Evolutionary conservation across 192 early-diverging fungal species (phyloP).

Genomic region (Coemansia javaensis): DNA sequence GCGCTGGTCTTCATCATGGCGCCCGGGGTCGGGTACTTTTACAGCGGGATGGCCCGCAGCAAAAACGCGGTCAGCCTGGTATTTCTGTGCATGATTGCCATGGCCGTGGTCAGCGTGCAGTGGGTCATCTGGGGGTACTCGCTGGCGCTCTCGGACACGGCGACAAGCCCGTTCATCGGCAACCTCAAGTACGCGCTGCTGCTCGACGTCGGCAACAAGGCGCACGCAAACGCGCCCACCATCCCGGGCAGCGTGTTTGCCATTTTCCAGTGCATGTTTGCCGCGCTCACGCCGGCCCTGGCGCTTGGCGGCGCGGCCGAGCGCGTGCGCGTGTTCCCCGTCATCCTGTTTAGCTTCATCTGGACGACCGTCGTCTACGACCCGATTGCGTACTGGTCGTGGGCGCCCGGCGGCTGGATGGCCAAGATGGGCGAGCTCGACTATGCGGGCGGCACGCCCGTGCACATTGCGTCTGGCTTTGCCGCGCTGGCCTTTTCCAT

Average conservation of each 20-base stretch:
- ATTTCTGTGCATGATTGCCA: slow-evolving; percentile 72
- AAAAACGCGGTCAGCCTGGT: slow-evolving; percentile 92
- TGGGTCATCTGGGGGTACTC: slow-evolving; percentile 92
- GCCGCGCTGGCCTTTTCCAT: slow-evolving; percentile 85
- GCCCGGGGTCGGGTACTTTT: slow-evolving; percentile 93
- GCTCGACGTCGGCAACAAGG: slow-evolving; percentile 53
- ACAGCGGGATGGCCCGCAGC: slow-evolving; percentile 86
- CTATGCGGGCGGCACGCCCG: slow-evolving; percentile 96
- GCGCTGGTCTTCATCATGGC: slow-evolving; percentile 92
- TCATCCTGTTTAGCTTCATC: slow-evolving; percentile 84
- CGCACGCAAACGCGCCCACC: slow-evolving; percentile 52
- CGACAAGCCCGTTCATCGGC: slow-evolving; percentile 67
- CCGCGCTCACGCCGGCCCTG: slow-evolving; percentile 84
- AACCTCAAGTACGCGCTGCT: slow-evolving; percentile 74
- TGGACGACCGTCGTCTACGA: slow-evolving; percentile 94
- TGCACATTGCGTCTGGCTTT: slow-evolving; percentile 88
- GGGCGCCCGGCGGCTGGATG: slow-evolving; percentile 83
- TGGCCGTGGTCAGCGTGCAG: slow-evolving; percentile 86
- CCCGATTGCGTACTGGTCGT: slow-evolving; percentile 93
- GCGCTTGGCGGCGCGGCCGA: slow-evolving; percentile 89
- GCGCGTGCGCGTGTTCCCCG: slow-evolving; percentile 78
- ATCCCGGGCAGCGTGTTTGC: slow-evolving; percentile 77
- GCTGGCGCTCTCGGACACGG: slow-evolving; percentile 75
- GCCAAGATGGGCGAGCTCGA: slow-evolving; percentile 77
- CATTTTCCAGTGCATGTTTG: slow-evolving; percentile 90